Evolutionary conservation across 208 protist species (phyloP).

Genomic region (Leishmania mexicana): DNA sequence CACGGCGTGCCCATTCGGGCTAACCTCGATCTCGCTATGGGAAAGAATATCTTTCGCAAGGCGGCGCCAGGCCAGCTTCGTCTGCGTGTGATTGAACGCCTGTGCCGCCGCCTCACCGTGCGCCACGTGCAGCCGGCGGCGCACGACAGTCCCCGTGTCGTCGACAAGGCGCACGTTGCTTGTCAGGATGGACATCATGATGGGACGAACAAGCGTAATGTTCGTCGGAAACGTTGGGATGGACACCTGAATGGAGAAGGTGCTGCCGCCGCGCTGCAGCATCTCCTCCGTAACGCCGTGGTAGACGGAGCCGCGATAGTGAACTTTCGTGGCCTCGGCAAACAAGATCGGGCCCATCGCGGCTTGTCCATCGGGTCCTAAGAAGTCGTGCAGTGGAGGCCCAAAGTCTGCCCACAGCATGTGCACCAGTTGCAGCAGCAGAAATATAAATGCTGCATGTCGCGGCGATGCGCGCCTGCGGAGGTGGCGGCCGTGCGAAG

Average conservation of each 20-base stretch:
- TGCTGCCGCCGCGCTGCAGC: slow-evolving; percentile 47
- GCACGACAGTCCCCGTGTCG: slow-evolving; percentile 31
- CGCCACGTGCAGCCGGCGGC: slow-evolving; percentile 6
- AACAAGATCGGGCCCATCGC: slow-evolving; percentile 14
- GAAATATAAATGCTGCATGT: not conserved
- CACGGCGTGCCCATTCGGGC: slow-evolving; percentile 36
- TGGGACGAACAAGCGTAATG: slow-evolving; percentile 22
- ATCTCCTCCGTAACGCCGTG: slow-evolving; percentile 47
- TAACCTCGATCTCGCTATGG: slow-evolving; percentile 41
- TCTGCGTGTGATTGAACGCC: not conserved
- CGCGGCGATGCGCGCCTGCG: slow-evolving; percentile 3
- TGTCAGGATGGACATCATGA: slow-evolving; percentile 44
- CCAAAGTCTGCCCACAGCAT: slow-evolving; percentile 12
- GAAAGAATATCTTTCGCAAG: slow-evolving; percentile 36
- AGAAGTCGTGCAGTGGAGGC: not conserved
- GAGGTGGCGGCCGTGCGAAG: too few relatives aligned
- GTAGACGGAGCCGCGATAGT: slow-evolving; percentile 72
- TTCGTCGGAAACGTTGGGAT: slow-evolving; percentile 64
- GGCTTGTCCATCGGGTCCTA: not conserved
- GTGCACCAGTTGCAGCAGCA: slow-evolving; percentile 5
- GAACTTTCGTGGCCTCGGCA: slow-evolving; percentile 42
- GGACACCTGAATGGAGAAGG: slow-evolving; percentile 54
- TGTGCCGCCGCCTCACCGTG: not conserved
- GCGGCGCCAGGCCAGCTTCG: slow-evolving; percentile 18
- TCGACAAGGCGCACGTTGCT: slow-evolving; percentile 50